Conservation (phyloP, 2,329 filamentous ascomycete species). For the Fusarium humuli region DNA sequence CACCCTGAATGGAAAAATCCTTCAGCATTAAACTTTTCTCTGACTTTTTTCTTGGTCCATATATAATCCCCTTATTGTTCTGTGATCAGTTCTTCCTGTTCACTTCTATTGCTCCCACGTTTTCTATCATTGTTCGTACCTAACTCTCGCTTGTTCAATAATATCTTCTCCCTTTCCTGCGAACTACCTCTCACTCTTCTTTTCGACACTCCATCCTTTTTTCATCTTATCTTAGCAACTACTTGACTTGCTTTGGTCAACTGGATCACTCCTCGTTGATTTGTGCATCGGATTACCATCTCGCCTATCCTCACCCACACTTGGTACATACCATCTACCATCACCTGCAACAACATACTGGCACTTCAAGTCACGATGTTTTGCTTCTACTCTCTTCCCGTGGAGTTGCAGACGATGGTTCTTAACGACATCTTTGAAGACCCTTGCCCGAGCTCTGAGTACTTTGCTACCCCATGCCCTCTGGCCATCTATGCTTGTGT, state of each 20-base stretch:
- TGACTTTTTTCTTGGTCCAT: not conserved
- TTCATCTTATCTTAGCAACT: not conserved
- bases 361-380: not conserved
- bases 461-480: not conserved
- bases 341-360: not conserved
- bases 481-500: not conserved
- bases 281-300: not conserved
- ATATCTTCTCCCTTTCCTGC: not conserved
- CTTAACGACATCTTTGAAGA: not conserved
- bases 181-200: not conserved
- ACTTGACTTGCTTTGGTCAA: not conserved
- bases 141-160: not conserved
- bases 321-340: not conserved
- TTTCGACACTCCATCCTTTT: not conserved
- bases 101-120: not conserved
- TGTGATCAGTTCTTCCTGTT: not conserved
- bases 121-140: no score
- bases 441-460: not conserved
- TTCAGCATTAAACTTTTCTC: not conserved
- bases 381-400: constrained; percentile 3
- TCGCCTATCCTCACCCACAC: not conserved
- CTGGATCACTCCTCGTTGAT: no score
- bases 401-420: constrained; percentile 1
- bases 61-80: not conserved
- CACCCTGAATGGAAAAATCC: not conserved